Base-by-base conservation (phyloP, 2,329 filamentous ascomycete genomes). In the Juglanconis oblonga region DNA sequence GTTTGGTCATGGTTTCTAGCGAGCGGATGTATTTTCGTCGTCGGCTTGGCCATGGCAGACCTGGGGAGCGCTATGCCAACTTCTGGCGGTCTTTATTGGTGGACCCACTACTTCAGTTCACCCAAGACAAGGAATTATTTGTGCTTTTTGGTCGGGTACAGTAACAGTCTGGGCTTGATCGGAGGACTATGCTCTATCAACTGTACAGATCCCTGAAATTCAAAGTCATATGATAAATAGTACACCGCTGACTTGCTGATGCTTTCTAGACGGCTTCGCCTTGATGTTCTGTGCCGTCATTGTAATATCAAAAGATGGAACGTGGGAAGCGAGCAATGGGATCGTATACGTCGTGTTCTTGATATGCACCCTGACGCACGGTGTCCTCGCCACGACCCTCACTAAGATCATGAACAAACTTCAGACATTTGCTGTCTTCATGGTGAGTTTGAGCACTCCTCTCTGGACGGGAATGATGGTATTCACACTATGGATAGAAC, bases 1-100 rank as follows among this genome's bases (percentile, higher is more conserved):
- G 82, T 87, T 57, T 87, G 84, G 83, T 80, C 81, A 2, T 87
- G 83, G 84, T 81, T 87, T 62, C 69, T 80, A n/a, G 83, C 83
- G 10, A 81, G 79, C 57, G 74, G 72, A 31, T 81, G 83, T 64
- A 85, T 86, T 62, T 83, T 87, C 63, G 8, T 84, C 36, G 83
- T 87, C 55, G 82, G 83, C 3, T 73, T 87, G 48, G 82, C 84
- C 29, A 85, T 87, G 79, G 78, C 79, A 35, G 79, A 81, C 68
- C 70, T 82, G 60, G 78, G 78, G 24, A 79, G 77, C 33, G 77
- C 79, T 3, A 84, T 87, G 80, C 84, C 84, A 3, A 86, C 84
- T 3, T 79, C 76, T 38, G 84, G 84, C 9, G 84, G 83, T 0
- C 71, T 87, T 2, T 64, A 64, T 31, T 64, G 44, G n/a, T 64